Percentiles rank a stretch among this genome's conserved stretches.
phyloP scores from a whole-genome alignment of 2,329 filamentous ascomycete genomes.

The Tolypocladium tropicale region DNA sequence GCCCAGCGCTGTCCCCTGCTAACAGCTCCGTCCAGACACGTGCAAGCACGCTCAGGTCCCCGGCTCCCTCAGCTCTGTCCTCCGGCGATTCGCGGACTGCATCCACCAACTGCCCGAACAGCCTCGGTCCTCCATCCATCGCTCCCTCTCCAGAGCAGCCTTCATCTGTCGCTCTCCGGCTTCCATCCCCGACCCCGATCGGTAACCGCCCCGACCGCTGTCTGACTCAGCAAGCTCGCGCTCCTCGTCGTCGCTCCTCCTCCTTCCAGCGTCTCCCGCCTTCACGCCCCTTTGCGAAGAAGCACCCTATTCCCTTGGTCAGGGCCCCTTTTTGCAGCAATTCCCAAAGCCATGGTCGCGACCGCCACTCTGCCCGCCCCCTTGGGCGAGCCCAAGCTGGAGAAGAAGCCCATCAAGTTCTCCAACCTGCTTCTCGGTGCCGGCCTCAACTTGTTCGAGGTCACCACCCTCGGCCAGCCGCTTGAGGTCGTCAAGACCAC shows the following conservation, averaged over 20 bases:
- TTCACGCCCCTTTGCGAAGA: constrained; percentile 52
- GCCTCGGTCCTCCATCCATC: constrained; percentile 4
- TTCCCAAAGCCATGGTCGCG: constrained; percentile 51
- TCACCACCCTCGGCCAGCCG: constrained; percentile 60
- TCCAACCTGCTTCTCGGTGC: constrained; percentile 93
- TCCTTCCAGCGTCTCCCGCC: constrained; percentile 13
- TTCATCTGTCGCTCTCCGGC: constrained; percentile 4
- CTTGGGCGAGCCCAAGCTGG: constrained; percentile 45
- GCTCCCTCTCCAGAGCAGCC: constrained; percentile 4
- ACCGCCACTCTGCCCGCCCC: constrained; percentile 42
- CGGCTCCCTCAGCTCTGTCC: neutral
- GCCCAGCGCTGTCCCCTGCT: neutral
- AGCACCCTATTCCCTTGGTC: constrained; percentile 96
- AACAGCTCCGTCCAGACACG: neutral
- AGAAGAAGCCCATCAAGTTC: constrained; percentile 99
- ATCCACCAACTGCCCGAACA: constrained; percentile 2
- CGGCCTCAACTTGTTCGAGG: constrained; percentile 92
- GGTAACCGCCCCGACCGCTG: neutral
- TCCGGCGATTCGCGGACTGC: constrained; percentile 1
- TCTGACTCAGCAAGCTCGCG: constrained; percentile 4
- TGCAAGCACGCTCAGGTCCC: neutral
- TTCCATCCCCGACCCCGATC: neutral
- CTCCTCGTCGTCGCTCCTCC: neutral
- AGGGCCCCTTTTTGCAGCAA: constrained; percentile 61
- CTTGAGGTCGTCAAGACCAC: constrained; percentile 99